These are phyloP conservation scores for Suhomyces sp. DNA, from an alignment of 805 yeast genomes.

Conservation along the genomic window DNA sequence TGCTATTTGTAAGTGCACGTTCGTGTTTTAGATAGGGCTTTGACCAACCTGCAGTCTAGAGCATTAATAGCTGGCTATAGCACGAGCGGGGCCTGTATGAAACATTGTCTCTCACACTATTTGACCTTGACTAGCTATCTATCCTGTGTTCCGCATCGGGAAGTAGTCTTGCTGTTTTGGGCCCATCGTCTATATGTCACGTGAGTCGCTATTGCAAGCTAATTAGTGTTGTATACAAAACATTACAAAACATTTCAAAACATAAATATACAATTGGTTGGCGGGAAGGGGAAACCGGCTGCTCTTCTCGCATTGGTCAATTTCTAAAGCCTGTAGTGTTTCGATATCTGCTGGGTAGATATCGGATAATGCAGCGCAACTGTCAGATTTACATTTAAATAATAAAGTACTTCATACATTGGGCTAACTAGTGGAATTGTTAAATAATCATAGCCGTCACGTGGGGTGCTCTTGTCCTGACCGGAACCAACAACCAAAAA, in stretches of 20 bases:
- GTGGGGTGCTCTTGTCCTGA: not conserved
- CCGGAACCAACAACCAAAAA: not conserved
- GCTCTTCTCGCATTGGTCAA: not conserved
- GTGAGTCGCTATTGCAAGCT: not conserved
- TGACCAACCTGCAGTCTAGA: not conserved
- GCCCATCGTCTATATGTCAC: not conserved
- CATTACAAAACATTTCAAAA: not conserved
- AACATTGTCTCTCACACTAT: not conserved
- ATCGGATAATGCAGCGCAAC: not conserved
- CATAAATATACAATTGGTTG: not conserved
- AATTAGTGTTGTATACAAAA: not conserved
- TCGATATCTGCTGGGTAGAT: not conserved
- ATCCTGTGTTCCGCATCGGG: constrained; percentile 1
- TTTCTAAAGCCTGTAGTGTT: not conserved
- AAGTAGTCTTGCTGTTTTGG: constrained; percentile 2
- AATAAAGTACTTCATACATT: not conserved
- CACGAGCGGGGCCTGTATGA: not conserved
- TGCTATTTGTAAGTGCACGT: not conserved
- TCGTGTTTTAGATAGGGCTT: not conserved
- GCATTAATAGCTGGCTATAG: not conserved
- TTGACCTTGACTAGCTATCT: not conserved
- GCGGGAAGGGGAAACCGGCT: not conserved
- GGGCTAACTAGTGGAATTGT: not conserved
- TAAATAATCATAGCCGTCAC: not conserved
- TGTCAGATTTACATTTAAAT: not conserved